Evolutionary conservation across 1,284 basidiomycete species (phyloP).

Genomic region (Dichomitus squalens): DNA sequence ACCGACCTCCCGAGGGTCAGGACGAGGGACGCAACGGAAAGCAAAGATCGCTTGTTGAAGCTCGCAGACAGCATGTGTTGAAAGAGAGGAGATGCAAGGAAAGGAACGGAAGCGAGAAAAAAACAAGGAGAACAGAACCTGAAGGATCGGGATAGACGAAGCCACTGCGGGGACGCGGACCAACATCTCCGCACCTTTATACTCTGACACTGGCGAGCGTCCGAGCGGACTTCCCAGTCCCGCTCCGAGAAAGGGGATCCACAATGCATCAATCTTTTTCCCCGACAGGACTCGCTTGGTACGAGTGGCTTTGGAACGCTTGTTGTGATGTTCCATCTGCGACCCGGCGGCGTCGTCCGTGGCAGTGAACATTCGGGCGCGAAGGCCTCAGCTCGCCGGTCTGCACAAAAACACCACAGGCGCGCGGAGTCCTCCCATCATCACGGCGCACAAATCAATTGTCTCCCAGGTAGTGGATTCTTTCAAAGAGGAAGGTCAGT

Average conservation of each 20-base stretch:
- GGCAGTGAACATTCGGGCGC: background rate
- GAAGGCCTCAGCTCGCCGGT: background rate
- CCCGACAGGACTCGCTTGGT: background rate
- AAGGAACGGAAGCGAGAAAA: background rate
- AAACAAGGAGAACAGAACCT: background rate
- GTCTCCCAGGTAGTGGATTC: background rate
- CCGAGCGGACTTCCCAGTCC: background rate
- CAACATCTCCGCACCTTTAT: background rate
- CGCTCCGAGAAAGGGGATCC: too few relatives aligned
- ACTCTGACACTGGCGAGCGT: background rate
- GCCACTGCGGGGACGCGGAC: background rate
- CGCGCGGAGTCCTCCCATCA: background rate
- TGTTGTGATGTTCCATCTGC: background rate
- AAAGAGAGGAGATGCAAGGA: too few relatives aligned
- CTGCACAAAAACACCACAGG: background rate
- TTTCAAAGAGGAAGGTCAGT: background rate
- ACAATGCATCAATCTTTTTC: too few relatives aligned
- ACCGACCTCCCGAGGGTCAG: conserved; percentile 25
- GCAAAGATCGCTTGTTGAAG: conserved; percentile 14
- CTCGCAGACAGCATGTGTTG: conserved; percentile 8
- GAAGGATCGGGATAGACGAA: background rate
- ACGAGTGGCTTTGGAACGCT: background rate
- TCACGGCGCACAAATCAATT: background rate
- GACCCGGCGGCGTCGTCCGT: background rate
- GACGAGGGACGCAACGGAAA: conserved; percentile 22